Percentiles rank a stretch among this genome's conserved stretches.
Conservation (phyloP, 2,329 filamentous ascomycete species). For the Dendrostoma leiphaemia region DNA sequence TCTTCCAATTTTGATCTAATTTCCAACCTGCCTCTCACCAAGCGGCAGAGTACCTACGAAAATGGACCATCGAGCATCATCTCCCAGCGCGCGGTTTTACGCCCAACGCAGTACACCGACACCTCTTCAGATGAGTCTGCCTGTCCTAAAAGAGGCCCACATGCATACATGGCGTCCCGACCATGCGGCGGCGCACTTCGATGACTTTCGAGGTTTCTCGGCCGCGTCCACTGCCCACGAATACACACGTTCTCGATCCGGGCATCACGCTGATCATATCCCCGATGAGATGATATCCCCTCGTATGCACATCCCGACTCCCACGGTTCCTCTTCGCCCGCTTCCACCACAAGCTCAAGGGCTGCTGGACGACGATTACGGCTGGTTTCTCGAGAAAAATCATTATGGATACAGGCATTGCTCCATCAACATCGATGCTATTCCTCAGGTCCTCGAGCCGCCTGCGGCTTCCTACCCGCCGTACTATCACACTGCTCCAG, state of each 20-base stretch:
- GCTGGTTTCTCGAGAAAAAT: neutral
- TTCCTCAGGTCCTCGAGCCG: neutral
- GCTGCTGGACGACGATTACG: neutral
- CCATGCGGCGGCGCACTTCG: neutral
- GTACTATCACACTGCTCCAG: neutral
- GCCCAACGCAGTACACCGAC: neutral
- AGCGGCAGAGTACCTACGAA: neutral
- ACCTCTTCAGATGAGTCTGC: neutral
- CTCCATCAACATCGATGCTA: neutral
- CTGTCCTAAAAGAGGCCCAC: neutral
- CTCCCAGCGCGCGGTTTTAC: conserved; percentile 17
- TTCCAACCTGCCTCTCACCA: neutral
- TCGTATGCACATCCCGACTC: neutral
- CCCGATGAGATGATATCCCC: conserved; percentile 9
- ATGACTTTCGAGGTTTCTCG: conserved; percentile 11
- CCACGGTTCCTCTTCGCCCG: neutral
- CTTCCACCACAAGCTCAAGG: neutral
- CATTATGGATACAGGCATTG: neutral
- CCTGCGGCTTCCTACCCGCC: neutral
- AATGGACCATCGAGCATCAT: conserved; percentile 1
- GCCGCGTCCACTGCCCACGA: neutral
- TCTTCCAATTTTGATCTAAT: neutral
- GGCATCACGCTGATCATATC: neutral
- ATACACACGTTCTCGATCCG: neutral
- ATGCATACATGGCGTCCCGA: neutral